These are phyloP conservation scores for Umbelopsis sp. DNA, from an alignment of 192 early-diverging fungal genomes.

Conservation along the genomic window DNA sequence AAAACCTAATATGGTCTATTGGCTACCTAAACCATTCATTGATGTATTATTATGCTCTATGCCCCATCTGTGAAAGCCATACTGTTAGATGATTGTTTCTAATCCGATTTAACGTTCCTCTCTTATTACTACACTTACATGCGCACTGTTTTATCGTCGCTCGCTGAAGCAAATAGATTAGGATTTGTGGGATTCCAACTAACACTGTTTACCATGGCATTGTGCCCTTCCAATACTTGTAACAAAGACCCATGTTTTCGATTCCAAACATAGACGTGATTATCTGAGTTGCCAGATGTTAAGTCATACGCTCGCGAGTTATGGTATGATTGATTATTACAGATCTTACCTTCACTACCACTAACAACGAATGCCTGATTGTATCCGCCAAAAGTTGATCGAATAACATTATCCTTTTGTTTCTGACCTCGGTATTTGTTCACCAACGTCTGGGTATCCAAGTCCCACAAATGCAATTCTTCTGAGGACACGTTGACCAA, in stretches of 20 bases:
- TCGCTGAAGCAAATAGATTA: constrained; percentile 78
- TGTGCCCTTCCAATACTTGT: constrained; percentile 71
- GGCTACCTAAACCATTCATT: constrained; percentile 8
- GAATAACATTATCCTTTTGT: constrained; percentile 86
- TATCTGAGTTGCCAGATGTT: constrained; percentile 45
- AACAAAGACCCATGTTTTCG: constrained; percentile 68
- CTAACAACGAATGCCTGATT: constrained; percentile 81
- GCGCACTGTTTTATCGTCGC: constrained; percentile 82
- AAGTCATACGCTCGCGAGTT: background rate
- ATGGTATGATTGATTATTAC: background rate
- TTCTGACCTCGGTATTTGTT: constrained; percentile 81
- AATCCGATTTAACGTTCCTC: background rate
- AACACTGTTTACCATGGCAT: constrained; percentile 69
- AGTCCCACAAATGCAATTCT: constrained; percentile 90
- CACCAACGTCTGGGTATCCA: constrained; percentile 65
- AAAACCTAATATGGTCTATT: background rate
- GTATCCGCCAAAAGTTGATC: constrained; percentile 88
- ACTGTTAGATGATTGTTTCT: background rate
- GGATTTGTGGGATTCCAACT: constrained; percentile 67
- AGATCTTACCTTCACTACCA: constrained; percentile 83
- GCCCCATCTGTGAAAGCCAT: background rate
- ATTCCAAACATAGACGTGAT: constrained; percentile 80
- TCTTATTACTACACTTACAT: constrained; percentile 50
- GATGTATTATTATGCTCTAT: background rate
- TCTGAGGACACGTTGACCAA: constrained; percentile 62